These are phyloP conservation scores for Tylopilus sp. DNA, from an alignment of 768 basidiomycete species.

Conservation along the genomic window DNA sequence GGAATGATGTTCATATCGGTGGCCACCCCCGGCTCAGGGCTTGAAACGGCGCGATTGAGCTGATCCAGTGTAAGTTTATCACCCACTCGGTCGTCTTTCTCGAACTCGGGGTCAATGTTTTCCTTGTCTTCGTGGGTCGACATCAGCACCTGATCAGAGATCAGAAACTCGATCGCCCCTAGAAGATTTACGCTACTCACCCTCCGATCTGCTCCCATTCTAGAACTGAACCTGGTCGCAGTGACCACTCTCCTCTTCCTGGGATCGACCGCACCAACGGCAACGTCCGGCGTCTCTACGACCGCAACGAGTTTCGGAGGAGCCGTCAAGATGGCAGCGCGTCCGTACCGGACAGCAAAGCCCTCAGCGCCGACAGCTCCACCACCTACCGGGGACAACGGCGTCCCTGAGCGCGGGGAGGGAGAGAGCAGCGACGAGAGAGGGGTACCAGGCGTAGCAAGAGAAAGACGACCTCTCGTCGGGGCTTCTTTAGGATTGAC, in stretches of 20 bases:
- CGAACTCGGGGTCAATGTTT: constrained; percentile 13
- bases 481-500: constrained; percentile 33
- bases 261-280: constrained; percentile 85
- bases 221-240: constrained; percentile 82
- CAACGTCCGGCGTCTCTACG: constrained; percentile 85
- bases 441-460: constrained; percentile 40
- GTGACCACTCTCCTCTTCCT: constrained; percentile 81
- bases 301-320: constrained; percentile 82
- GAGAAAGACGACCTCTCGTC: constrained; percentile 46
- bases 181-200: constrained; percentile 42
- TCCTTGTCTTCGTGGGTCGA: constrained; percentile 73
- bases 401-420: constrained; percentile 33
- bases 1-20: constrained; percentile 64
- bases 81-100: not conserved
- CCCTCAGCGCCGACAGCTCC: constrained; percentile 27
- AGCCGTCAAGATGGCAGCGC: constrained; percentile 74
- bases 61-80: constrained; percentile 9
- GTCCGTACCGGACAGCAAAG: constrained; percentile 54
- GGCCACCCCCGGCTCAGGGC: constrained; percentile 45
- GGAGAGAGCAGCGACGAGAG: constrained; percentile 31
- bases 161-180: not conserved
- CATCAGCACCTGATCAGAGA: constrained; percentile 61
- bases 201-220: constrained; percentile 77
- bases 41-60: constrained; percentile 10
- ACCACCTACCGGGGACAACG: constrained; percentile 25